Base-by-base conservation (phyloP, 805 yeast species). In the Metschnikowia santaceciliae region DNA sequence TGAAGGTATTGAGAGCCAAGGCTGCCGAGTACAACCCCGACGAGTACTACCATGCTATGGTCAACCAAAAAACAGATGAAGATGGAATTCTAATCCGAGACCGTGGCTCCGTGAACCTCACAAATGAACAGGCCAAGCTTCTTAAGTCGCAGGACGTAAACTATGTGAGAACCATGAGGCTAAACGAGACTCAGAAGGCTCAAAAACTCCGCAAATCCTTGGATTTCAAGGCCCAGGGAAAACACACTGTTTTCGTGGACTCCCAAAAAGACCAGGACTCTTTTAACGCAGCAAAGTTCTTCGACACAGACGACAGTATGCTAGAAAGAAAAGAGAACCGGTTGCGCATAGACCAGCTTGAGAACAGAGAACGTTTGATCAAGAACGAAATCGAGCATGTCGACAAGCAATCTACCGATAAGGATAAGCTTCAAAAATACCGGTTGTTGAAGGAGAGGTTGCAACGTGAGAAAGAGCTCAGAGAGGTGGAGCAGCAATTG, bases 41-140 rank as follows among this genome's bases (percentile, higher is more conserved):
- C 77, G 99, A 94, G 69, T 94, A 87, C 72, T 90, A 92, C 68
- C 96, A 90, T 80, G 94, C 90, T 19, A 94, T 94, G 99, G 80
- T 84, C 32, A 75, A 78, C 13, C 74, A 76, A 53, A 78, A 76
- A 60, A 82, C 94, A 4, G 96, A 90, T 56, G 70, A 75, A 2
- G 72, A 78, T 10, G 97, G 97, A 1, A 76, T 88, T 7, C 62
- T 86, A 45, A 66, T 86, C 10, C 72, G 83, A 88, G 20, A 76
- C 96, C 54, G 86, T 81, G 17, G 78, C 75, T 23, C 86, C 81
- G 57, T 72, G 74, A 32, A 39, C 32, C 69, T 90, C 49, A 70
- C 82, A 7, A 78, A 78, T 45, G 96, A 85, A 50, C 96, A 92
- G 61, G 87, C 86, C 45, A 82, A 88, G 63, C 74, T 94, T 42